Evolutionary conservation across 768 basidiomycete genomes (phyloP).

Genomic region (Russula olivacea): DNA sequence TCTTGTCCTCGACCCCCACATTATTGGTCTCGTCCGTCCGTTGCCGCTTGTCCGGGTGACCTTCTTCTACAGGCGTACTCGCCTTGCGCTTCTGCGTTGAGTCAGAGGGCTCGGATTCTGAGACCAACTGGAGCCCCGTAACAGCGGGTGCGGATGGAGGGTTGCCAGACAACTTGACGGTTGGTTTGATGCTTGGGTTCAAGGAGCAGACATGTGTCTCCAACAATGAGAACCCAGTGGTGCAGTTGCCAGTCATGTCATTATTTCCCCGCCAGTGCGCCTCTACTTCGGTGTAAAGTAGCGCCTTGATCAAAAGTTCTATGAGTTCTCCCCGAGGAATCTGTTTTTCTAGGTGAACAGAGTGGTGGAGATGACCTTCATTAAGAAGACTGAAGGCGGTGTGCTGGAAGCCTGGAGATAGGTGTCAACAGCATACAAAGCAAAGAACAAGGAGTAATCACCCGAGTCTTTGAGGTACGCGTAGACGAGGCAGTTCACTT

Average conservation of each 20-base stretch:
- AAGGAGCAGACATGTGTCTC: slow-evolving; percentile 65
- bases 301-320: slow-evolving; percentile 72
- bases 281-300: slow-evolving; percentile 79
- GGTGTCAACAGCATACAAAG: slow-evolving; percentile 13
- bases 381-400: slow-evolving; percentile 75
- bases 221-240: slow-evolving; percentile 64
- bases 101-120: slow-evolving; percentile 7
- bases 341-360: slow-evolving; percentile 62
- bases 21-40: slow-evolving; percentile 48
- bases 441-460: slow-evolving; percentile 29
- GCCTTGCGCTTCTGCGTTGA: slow-evolving; percentile 23
- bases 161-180: slow-evolving; percentile 17
- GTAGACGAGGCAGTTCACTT: slow-evolving; percentile 81
- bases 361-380: slow-evolving; percentile 66
- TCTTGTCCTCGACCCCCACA: slow-evolving; percentile 26
- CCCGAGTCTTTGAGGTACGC: slow-evolving; percentile 82
- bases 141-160: slow-evolving; percentile 4
- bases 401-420: slow-evolving; percentile 62
- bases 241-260: slow-evolving; percentile 58
- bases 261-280: slow-evolving; percentile 65
- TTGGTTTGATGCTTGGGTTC: slow-evolving; percentile 36
- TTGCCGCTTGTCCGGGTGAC: slow-evolving; percentile 58
- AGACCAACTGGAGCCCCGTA: not conserved
- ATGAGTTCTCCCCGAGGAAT: slow-evolving; percentile 78
- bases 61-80: slow-evolving; percentile 32